Evolutionary conservation across 768 basidiomycete genomes (phyloP), one percentile per base, ranked within the genome.

Genomic region (Phanerochaete sordida): DNA sequence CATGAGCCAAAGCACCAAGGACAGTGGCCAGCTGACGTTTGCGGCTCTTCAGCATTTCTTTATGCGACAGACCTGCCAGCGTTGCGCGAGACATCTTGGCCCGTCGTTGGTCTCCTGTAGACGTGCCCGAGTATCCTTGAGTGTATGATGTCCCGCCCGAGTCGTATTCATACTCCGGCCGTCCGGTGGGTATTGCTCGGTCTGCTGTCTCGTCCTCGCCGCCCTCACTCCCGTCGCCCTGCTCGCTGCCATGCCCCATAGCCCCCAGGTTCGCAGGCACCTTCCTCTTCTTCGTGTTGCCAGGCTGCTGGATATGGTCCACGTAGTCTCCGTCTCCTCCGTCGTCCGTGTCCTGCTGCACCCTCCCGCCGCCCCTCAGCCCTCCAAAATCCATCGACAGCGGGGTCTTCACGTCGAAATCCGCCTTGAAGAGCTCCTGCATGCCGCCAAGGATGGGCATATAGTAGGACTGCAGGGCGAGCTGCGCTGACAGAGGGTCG

Each of bases 231-330:
- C 63, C 70, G 46, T 79, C 77, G 58, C 72, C 70, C 57, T 64
- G 69, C 59, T 81, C 80, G 46, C 78, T 79, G 56, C 79, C 78
- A 46, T 71, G 74, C 47, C 69, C 72, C 39, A 74, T 70, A 53
- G 75, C 74, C 16, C 76, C 71, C 56, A 75, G 69, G 70, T 90
- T 87, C 37, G 84, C 81, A 0, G 92, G 91, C 2, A 93, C 91
- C 70, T 93, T 93, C 50, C 91, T 80, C 76, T 93, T 93, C 83
- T 93, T 93, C 50, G 90, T 88, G 67, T 93, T 93, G 8, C 87
- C 87, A 2, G 86, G 90, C 63, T 91, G 90, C 62, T 82, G 85
- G 30, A 86, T 73, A 65, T 88, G 86, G 70, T 91, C 88, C 16
- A 79, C 68, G 64, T 85, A 86, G 67, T 88, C 89, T 23, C 79